Conservation (phyloP, 2,329 filamentous ascomycete genomes). For the Domatiomyces globalis region DNA sequence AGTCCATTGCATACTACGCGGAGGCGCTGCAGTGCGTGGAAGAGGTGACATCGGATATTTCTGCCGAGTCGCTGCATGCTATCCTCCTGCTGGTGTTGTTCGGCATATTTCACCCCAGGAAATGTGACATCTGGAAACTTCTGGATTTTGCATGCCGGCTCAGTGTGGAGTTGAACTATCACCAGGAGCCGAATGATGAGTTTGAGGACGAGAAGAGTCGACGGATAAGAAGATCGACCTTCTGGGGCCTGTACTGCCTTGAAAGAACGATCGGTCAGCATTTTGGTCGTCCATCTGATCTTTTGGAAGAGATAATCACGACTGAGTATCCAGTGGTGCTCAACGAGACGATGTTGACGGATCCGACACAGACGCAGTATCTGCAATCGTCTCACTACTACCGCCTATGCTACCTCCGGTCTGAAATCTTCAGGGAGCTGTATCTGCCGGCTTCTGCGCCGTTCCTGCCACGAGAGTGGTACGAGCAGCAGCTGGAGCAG, state of each 20-base stretch:
- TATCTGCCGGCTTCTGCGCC: constrained; percentile 20
- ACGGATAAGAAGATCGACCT: constrained; percentile 19
- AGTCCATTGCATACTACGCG: constrained; percentile 17
- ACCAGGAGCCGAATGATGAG: constrained; percentile 21
- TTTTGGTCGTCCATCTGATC: constrained; percentile 25
- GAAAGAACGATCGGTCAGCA: constrained; percentile 26
- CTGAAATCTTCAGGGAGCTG: constrained; percentile 23
- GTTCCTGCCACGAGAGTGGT: constrained; percentile 18
- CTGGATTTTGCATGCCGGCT: constrained; percentile 21
- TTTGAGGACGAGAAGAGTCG: constrained; percentile 17
- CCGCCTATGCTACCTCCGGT: constrained; percentile 25
- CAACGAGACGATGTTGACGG: constrained; percentile 7
- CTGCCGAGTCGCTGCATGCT: constrained; percentile 19
- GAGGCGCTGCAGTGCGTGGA: constrained; percentile 21
- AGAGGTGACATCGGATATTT: constrained; percentile 21
- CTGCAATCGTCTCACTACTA: constrained; percentile 24
- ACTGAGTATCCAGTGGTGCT: constrained; percentile 22
- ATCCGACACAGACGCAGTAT: constrained; percentile 15
- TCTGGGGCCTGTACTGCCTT: constrained; percentile 26
- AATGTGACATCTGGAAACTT: constrained; percentile 21
- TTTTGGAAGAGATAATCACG: constrained; percentile 26
- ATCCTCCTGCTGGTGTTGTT: constrained; percentile 20
- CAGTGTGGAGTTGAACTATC: constrained; percentile 23
- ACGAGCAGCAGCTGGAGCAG: constrained; percentile 17
- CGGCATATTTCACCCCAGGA: constrained; percentile 18